Percentiles rank a stretch among this genome's conserved stretches.
Conservation (phyloP, 331 rosid species). For the Phaseolus coccineus region DNA sequence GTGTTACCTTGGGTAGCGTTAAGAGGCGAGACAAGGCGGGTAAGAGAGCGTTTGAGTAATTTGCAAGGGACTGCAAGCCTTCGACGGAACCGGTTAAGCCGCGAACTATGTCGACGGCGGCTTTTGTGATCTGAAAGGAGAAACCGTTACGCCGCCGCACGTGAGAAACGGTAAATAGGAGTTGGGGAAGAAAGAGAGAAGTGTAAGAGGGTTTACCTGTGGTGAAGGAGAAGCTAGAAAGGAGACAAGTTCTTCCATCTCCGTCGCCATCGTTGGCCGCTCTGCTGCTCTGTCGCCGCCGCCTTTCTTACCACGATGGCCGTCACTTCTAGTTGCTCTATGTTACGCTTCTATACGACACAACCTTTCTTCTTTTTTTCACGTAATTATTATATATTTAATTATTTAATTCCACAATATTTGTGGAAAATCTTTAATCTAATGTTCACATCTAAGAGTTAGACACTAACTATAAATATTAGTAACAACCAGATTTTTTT, state of each 20-base stretch:
- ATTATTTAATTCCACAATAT: too few relatives aligned
- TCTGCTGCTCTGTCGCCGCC: neutral
- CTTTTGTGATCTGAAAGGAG: slow-evolving; percentile 64
- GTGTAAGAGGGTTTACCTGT: slow-evolving; percentile 50
- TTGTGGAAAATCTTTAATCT: too few relatives aligned
- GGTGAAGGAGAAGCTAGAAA: slow-evolving; percentile 84
- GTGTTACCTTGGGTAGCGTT: slow-evolving; percentile 60
- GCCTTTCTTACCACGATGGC: neutral
- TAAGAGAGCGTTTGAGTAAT: slow-evolving; percentile 51
- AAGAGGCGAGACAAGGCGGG: slow-evolving; percentile 75
- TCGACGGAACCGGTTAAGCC: slow-evolving; percentile 92
- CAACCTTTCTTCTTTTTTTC: too few relatives aligned
- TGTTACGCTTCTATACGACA: too few relatives aligned
- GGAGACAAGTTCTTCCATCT: slow-evolving; percentile 80
- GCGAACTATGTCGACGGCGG: slow-evolving; percentile 87
- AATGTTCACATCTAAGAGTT: too few relatives aligned
- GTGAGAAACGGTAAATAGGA: neutral
- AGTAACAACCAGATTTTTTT: too few relatives aligned
- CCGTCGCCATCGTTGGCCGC: slow-evolving; percentile 68
- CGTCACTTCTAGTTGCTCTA: neutral
- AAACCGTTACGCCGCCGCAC: neutral
- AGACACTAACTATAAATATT: too few relatives aligned
- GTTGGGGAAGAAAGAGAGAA: neutral
- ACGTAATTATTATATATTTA: too few relatives aligned
- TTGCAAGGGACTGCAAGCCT: slow-evolving; percentile 78